Percentiles rank a stretch among this genome's conserved stretches.
phyloP scores from a whole-genome alignment of 352 stramenopile genomes.

The Phytophthora palmivora region DNA sequence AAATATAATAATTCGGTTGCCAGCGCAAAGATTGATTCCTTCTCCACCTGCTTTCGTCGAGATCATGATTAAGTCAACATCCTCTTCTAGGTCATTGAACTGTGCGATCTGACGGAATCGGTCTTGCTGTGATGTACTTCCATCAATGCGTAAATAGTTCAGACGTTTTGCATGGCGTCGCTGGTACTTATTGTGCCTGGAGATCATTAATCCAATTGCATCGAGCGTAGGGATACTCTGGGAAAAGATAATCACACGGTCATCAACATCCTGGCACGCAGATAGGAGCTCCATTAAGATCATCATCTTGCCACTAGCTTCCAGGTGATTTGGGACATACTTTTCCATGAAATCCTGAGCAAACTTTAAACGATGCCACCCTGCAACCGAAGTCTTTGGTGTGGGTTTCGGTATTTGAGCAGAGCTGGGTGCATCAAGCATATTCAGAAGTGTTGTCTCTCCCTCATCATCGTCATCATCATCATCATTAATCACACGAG shows the following conservation, averaged over 20 bases:
- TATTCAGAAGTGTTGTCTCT: constrained; percentile 55
- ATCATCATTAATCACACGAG: constrained; percentile 19
- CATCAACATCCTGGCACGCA: constrained; percentile 70
- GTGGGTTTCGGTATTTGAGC: constrained; percentile 5
- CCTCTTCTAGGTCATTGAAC: constrained; percentile 87
- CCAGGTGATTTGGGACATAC: constrained; percentile 61
- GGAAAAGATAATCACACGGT: constrained; percentile 91
- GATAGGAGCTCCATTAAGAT: constrained; percentile 84
- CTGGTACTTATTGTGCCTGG: constrained; percentile 62
- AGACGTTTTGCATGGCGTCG: constrained; percentile 56
- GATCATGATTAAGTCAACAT: constrained; percentile 88
- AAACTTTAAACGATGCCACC: constrained; percentile 82
- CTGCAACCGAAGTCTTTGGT: neutral
- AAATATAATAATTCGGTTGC: constrained; percentile 92
- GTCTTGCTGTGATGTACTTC: constrained; percentile 79
- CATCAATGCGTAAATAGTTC: constrained; percentile 82
- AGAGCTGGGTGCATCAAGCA: constrained; percentile 30
- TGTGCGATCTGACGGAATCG: constrained; percentile 80
- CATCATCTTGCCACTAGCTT: constrained; percentile 89
- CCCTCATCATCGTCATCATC: constrained; percentile 44
- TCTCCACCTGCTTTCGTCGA: constrained; percentile 89
- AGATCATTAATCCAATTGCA: constrained; percentile 77
- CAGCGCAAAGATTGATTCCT: constrained; percentile 89
- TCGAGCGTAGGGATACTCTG: constrained; percentile 91
- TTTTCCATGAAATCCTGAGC: constrained; percentile 63